A percentile compares a stretch with the other conserved stretches of the same genome.
phyloP scores from a whole-genome alignment of 1,284 basidiomycete species.

The Cryptococcus amylolentus region DNA sequence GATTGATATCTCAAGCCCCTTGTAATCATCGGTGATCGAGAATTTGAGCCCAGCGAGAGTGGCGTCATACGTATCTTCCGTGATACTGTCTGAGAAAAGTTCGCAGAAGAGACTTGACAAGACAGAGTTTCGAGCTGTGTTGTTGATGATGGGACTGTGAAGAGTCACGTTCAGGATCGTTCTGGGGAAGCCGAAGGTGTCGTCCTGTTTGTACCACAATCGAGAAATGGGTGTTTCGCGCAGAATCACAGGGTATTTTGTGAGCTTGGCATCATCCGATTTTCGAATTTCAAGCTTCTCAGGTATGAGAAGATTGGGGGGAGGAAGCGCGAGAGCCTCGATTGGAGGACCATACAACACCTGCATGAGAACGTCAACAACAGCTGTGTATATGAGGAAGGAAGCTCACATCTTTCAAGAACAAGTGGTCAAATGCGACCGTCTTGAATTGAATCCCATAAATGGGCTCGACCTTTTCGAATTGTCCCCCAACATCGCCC shows the following conservation, averaged over 20 bases:
- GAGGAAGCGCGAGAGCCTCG: conserved; percentile 69
- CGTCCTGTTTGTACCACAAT: conserved; percentile 95
- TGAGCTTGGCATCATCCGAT: conserved; percentile 63
- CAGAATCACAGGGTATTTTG: conserved; percentile 70
- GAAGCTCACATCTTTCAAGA: conserved; percentile 59
- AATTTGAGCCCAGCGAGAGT: conserved; percentile 86
- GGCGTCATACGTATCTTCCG: conserved; percentile 90
- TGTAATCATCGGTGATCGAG: conserved; percentile 61
- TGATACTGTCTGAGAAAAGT: conserved; percentile 81
- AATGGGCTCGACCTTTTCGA: conserved; percentile 70
- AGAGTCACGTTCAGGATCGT: conserved; percentile 48
- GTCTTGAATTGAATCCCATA: conserved; percentile 81
- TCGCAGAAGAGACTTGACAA: conserved; percentile 64
- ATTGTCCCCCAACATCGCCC: conserved; percentile 58
- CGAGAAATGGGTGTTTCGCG: conserved; percentile 66
- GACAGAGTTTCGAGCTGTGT: conserved; percentile 46
- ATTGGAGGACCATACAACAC: conserved; percentile 55
- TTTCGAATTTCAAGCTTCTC: conserved; percentile 79
- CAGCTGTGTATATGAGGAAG: background rate
- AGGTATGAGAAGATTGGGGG: conserved; percentile 85
- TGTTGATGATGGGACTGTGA: conserved; percentile 42
- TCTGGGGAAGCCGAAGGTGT: conserved; percentile 88
- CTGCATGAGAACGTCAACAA: background rate
- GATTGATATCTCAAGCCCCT: conserved; percentile 55
- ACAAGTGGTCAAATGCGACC: conserved; percentile 62